phyloP scores from a whole-genome alignment of 2,329 filamentous ascomycete genomes.

The Aspergillus floridensis region DNA sequence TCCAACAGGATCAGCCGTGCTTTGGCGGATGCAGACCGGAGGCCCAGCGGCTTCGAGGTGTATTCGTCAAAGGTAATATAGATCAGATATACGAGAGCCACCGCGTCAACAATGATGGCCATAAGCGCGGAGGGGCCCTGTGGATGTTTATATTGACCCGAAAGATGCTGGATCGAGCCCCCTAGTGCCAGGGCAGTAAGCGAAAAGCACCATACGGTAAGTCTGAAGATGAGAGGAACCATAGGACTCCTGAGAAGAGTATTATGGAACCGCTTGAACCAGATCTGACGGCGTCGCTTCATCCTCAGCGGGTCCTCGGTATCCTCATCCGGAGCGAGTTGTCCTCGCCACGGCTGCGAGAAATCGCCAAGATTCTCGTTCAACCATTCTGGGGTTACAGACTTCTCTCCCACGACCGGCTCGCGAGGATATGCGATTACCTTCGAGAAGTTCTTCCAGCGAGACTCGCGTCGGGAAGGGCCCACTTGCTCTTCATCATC shows the following conservation, averaged over 20 bases:
- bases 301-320: slow-evolving; percentile 50
- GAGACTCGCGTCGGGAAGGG: slow-evolving; percentile 38
- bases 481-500: slow-evolving; percentile 7
- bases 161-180: slow-evolving; percentile 66
- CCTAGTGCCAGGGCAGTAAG: slow-evolving; percentile 77
- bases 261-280: slow-evolving; percentile 62
- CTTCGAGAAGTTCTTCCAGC: slow-evolving; percentile 47
- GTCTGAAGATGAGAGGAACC: slow-evolving; percentile 77
- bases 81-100: slow-evolving; percentile 83
- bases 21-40: slow-evolving; percentile 80
- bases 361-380: slow-evolving; percentile 46
- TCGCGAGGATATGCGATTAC: slow-evolving; percentile 43
- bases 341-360: slow-evolving; percentile 53
- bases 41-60: slow-evolving; percentile 83
- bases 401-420: slow-evolving; percentile 37
- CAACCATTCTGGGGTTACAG: slow-evolving; percentile 47
- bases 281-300: slow-evolving; percentile 52
- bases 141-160: slow-evolving; percentile 47
- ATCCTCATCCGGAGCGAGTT: slow-evolving; percentile 48
- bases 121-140: slow-evolving; percentile 79
- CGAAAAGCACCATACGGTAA: slow-evolving; percentile 80
- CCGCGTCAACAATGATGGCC: slow-evolving; percentile 81
- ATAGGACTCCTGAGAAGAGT: slow-evolving; percentile 76
- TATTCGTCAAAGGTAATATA: slow-evolving; percentile 98
- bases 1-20: slow-evolving; percentile 87